Base-by-base conservation (phyloP, 2,329 filamentous ascomycete species). In the Phoma sp. region DNA sequence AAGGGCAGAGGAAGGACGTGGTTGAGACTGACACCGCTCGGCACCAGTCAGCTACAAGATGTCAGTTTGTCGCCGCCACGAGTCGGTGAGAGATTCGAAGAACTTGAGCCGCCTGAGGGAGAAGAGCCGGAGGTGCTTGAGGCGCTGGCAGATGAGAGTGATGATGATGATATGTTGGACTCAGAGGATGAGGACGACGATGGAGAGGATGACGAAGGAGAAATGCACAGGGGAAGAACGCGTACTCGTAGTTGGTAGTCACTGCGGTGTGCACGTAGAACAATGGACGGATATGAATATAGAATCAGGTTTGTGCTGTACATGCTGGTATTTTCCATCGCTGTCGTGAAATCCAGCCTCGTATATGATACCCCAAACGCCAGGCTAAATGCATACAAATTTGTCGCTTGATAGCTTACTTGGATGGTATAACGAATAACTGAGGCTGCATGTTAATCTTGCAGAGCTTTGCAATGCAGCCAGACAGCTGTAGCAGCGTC, bases 401-500 rank as follows among this genome's bases (percentile, higher is more conserved):
- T 12, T 12, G 17, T 18, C 32, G 30, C 32, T 28, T 20, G 17
- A n/a, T 10, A 29, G 9, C 59, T 26, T 49, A 62, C 15, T 57
- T 58, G 0, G 63, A 51, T 5, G 68, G 57, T 5, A 81, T 74
- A 32, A 78, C 81, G 71, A 97, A 97, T 57, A 89, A 83, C 73
- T 90, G 88, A 3, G 92, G 90, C 69, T 96, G 91, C 93, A 99
- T 98, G 76, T 97, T 97, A 74, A 98, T 88, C 81, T 90, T 96
- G 79, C 92, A 95, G 51, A 99, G 81, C 67, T 93, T 88, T 14
- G 91, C 92, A 18, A 99, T 84, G 72, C 93, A 98, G 10, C 93
- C 95, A 70, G 92, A 96, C 38, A 99, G 82, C 76, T 99, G 95
- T 53, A 99, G 83, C 59, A 97, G 84, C 7, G 93, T 97, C 77